Base-by-base conservation (phyloP, 169 alveolate genomes). In the Eimeria brunetti region DNA sequence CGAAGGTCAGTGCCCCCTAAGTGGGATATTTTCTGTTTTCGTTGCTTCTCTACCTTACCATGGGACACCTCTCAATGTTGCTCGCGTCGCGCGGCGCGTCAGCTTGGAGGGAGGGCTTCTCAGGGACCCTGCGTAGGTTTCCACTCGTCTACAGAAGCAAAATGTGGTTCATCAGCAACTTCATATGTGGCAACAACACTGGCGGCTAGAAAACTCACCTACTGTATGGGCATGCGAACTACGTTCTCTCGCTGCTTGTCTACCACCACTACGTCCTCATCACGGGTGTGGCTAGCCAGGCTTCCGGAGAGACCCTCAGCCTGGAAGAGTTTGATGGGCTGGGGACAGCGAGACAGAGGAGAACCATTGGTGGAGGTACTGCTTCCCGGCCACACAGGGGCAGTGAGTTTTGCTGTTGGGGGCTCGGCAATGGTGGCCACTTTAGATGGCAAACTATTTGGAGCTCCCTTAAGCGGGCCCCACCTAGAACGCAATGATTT, bases 391-490 rank as follows among this genome's bases (percentile, higher is more conserved):
- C 3, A n/a, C n/a, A 7, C 92, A 38, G 67, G 64, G 20, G 12
- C 60, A 62, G 67, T 44, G 22, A 60, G 36, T 62, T 41, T 38
- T 81, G 92, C 92, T 14, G 49, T 86, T 38, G 92, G 92, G 81
- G 80, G 81, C 44, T 8, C 49, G n/a, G 81, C 20, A 7, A n/a
- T 86, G 92, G 22, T 86, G 81, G 92, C 71, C 7, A 14, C 41
- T 24, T 86, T 62, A 4, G 92, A 86, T 22, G 92, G 92, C 53
- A 58, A 14, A 36, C 92, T 86, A 44, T 60, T 86, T 44, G 92
- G 81, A n/a, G 64, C 92, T 22, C 67, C 81, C 38, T 24, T 86
- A 49, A 36, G 60, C 44, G 18, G 33, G 27, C 44, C 83, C 41
- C 2, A 24, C 41, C n/a, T 22, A 11, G 41, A 56, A 11, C 49